Percentiles rank a stretch among this genome's conserved stretches.
phyloP scores from a whole-genome alignment of 805 yeast genomes.

The Teunomyces kruisii region DNA sequence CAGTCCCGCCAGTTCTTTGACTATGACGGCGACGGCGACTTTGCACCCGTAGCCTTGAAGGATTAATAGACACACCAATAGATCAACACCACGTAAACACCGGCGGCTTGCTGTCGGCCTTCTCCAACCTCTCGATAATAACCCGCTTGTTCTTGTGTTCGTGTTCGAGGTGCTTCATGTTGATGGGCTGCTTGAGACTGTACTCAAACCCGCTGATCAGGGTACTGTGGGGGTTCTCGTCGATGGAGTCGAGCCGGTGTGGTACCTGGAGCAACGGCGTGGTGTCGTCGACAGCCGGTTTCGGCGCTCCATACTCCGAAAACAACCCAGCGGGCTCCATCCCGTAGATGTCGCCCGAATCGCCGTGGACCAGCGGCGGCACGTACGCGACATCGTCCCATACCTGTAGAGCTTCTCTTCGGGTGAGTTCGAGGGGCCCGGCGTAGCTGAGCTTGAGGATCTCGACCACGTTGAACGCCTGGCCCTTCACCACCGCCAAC shows the following conservation, averaged over 20 bases:
- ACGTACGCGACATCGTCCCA: constrained; percentile 63
- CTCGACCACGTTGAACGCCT: constrained; percentile 74
- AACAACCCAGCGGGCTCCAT: too few relatives aligned
- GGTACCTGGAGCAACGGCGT: constrained; percentile 2
- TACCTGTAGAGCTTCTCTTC: constrained; percentile 55
- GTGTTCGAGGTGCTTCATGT: neutral
- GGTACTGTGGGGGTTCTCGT: constrained; percentile 1
- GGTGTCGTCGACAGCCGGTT: neutral
- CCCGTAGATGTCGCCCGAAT: constrained; percentile 37
- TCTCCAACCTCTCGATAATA: constrained; percentile 59
- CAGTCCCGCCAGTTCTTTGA: constrained; percentile 50
- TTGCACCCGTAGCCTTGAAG: neutral
- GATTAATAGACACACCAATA: neutral
- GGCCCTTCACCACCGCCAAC: constrained; percentile 72
- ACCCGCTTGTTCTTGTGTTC: constrained; percentile 46
- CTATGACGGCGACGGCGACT: constrained; percentile 25
- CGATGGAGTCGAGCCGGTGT: neutral
- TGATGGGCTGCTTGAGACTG: constrained; percentile 2
- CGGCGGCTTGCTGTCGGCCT: constrained; percentile 56
- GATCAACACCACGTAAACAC: constrained; percentile 65
- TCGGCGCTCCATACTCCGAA: constrained; percentile 20
- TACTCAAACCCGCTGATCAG: constrained; percentile 12
- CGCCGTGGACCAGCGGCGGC: constrained; percentile 35
- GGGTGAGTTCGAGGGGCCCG: constrained; percentile 67
- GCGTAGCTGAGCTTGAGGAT: constrained; percentile 54